Percentiles rank a stretch among this genome's conserved stretches.
Conservation (phyloP, 371 early-diverging fungal species). For the Cokeromyces recurvatus region DNA sequence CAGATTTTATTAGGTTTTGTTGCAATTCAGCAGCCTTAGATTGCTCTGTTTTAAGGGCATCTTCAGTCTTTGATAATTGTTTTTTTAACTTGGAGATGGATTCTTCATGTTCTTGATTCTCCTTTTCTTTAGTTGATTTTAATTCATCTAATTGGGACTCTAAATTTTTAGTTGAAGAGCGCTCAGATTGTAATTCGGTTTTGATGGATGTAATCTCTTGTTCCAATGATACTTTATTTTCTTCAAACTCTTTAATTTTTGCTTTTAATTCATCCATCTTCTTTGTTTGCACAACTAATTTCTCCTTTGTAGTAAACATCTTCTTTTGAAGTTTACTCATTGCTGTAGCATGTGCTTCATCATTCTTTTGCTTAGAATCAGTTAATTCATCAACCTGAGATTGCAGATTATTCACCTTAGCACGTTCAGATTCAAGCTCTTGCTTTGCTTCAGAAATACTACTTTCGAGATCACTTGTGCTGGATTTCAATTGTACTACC, state of each 20-base stretch:
- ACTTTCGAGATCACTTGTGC: not conserved
- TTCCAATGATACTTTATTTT: not conserved
- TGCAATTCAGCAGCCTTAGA: not conserved
- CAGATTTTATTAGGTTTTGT: not conserved
- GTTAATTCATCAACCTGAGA: not conserved
- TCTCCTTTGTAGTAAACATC: not conserved
- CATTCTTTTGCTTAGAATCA: not conserved
- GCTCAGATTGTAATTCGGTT: too few relatives aligned
- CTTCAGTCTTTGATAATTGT: not conserved
- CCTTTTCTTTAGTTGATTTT: not conserved
- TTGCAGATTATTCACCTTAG: not conserved
- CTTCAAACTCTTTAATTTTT: too few relatives aligned
- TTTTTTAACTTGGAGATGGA: too few relatives aligned
- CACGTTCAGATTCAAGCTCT: constrained; percentile 1
- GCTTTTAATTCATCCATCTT: not conserved
- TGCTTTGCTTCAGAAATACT: not conserved
- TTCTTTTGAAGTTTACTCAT: not conserved
- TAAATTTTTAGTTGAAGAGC: not conserved
- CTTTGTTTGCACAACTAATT: too few relatives aligned
- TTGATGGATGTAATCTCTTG: too few relatives aligned
- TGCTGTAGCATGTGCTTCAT: not conserved
- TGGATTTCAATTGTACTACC: not conserved
- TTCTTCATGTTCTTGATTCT: too few relatives aligned
- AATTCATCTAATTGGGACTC: not conserved
- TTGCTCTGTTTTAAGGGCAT: not conserved